A percentile compares a stretch with the other conserved stretches of the same genome.
phyloP scores from a whole-genome alignment of 2,329 filamentous ascomycete genomes.

The Penicillium digitatum region DNA sequence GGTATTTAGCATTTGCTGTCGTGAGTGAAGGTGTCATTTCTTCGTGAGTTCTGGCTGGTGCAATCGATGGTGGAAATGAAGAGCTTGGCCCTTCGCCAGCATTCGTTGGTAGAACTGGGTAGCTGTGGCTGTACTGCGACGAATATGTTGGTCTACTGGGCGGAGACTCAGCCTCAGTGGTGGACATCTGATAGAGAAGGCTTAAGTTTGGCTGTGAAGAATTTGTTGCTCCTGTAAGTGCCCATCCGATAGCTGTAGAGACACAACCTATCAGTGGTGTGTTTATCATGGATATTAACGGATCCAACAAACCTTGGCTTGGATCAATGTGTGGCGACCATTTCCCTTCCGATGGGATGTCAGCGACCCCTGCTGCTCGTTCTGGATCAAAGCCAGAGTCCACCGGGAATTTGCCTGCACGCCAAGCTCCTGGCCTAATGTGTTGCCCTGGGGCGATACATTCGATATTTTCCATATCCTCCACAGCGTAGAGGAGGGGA shows the following conservation, averaged over 20 bases:
- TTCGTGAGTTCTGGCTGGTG: conserved; percentile 26
- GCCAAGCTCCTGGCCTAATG: conserved; percentile 52
- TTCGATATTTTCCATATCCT: conserved; percentile 72
- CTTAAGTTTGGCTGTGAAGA: conserved; percentile 80
- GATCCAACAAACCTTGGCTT: conserved; percentile 46
- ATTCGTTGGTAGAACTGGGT: conserved; percentile 21
- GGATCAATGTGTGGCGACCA: conserved; percentile 49
- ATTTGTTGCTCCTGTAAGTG: conserved; percentile 80
- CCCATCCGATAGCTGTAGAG: conserved; percentile 69
- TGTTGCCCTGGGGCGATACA: conserved; percentile 52
- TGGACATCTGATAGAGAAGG: conserved; percentile 67
- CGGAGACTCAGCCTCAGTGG: conserved; percentile 24
- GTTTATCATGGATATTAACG: conserved; percentile 6
- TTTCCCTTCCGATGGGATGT: conserved; percentile 29
- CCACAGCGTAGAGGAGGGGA: conserved; percentile 60
- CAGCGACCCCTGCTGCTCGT: conserved; percentile 18
- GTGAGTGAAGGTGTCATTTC: conserved; percentile 20
- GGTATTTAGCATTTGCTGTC: conserved; percentile 24
- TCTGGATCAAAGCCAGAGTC: conserved; percentile 25
- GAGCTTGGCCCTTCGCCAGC: conserved; percentile 18
- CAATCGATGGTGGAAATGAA: conserved; percentile 31
- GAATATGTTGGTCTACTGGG: conserved; percentile 31
- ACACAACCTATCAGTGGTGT: conserved; percentile 39
- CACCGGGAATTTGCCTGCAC: conserved; percentile 34
- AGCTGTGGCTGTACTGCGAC: conserved; percentile 31